Evolutionary conservation across 108 stramenopile genomes (phyloP), one percentile per base, ranked within the genome.

Genomic region (Stephanodiscus triporus): DNA sequence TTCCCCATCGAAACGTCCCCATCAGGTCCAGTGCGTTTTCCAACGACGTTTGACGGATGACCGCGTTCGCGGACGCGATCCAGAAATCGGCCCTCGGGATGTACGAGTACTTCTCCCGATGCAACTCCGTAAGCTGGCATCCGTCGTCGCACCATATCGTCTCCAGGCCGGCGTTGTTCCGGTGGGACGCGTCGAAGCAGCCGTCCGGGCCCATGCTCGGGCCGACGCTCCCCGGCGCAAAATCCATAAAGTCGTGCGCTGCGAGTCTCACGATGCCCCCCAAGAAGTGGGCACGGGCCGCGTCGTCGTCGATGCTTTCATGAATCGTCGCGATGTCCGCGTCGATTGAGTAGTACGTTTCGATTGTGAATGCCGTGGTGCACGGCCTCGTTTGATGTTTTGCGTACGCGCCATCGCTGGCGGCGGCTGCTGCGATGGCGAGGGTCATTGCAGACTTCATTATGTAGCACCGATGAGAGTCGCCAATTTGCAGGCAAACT

Each of bases 221-320:
- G 42, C n/a, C n/a, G n/a, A n/a, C n/a, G n/a, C n/a, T n/a, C n/a
- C n/a, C n/a, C n/a, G 38, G 10, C 9, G 26, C 51, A 22, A 17
- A 34, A 48, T 82, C 81, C 81, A 82, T 82, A 29, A 82, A 82
- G 50, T 82, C 81, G 30, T 82, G 81, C 14, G 81, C 81, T 14
- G 63, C 71, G 22, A 82, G 76, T 34, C 79, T 57, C 26, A 82
- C 81, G 36, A 82, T 82, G 0, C 81, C 81, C 20, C 81, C 81
- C 0, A 76, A 61, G 48, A 82, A 77, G 61, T 82, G 81, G 70
- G 63, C 54, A n/a, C 70, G 42, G 17, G 29, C 58, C 17, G 16
- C 70, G 22, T 40, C 57, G 43, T 73, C 43, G 11, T 16, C 11
- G 22, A 82, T 77, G 7, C 17, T 27, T 5, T 77, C 73, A 49